Evolutionary conservation across 2,329 filamentous ascomycete genomes (phyloP).

Genomic region (Gaeumannomyces sp.): DNA sequence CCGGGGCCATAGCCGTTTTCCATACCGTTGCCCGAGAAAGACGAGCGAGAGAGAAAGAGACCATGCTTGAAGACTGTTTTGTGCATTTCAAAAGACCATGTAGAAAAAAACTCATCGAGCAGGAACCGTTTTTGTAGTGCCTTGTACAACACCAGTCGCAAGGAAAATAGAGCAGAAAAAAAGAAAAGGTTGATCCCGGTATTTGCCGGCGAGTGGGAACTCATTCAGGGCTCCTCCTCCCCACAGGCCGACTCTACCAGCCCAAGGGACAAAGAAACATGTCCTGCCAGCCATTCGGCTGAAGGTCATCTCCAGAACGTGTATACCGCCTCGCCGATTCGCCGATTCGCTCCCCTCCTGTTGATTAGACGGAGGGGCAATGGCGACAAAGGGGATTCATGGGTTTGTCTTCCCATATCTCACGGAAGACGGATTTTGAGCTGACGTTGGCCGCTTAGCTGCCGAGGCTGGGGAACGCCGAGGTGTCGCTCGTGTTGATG

Average conservation of each 20-base stretch:
- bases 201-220: neutral
- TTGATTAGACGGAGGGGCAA: neutral
- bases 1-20: constrained; percentile 9
- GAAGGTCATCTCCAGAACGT: neutral
- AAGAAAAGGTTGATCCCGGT: neutral
- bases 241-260: neutral
- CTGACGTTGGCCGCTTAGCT: constrained; percentile 22
- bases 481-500: constrained; percentile 53
- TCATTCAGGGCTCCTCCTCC: neutral
- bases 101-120: constrained; percentile 1
- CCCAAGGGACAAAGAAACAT: neutral
- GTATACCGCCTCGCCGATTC: neutral
- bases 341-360: neutral
- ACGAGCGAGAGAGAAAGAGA: constrained; percentile 3
- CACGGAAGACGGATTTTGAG: neutral
- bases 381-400: neutral
- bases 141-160: neutral
- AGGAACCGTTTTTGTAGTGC: neutral
- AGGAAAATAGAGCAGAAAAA: neutral
- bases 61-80: constrained; percentile 4
- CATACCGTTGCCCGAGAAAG: constrained; percentile 5
- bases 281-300: neutral
- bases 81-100: constrained; percentile 4
- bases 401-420: neutral
- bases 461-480: constrained; percentile 56